A percentile compares a stretch with the other conserved stretches of the same genome.
Evolutionary conservation across 306 rosid genomes (phyloP).

Genomic region (Medicago lupulina): DNA sequence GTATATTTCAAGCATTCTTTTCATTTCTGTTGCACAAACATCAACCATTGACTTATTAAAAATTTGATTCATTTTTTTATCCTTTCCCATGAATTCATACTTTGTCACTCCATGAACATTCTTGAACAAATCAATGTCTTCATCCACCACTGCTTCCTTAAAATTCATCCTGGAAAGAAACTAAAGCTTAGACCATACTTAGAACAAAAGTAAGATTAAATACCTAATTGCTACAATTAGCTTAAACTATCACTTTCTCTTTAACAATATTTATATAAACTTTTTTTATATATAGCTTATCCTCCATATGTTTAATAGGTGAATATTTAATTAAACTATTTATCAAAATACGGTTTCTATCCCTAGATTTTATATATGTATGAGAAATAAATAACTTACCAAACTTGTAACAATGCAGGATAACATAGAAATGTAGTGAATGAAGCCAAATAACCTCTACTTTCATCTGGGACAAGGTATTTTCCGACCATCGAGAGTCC

Average conservation of each 20-base stretch:
- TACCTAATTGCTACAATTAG: too few relatives aligned
- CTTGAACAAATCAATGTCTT: slow-evolving; percentile 39
- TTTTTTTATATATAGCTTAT: too few relatives aligned
- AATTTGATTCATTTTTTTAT: slow-evolving; percentile 31
- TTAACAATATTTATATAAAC: too few relatives aligned
- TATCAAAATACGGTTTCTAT: too few relatives aligned
- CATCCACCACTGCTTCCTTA: slow-evolving; percentile 44
- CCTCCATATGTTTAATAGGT: too few relatives aligned
- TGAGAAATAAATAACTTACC: slow-evolving; percentile 2
- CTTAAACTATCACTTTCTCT: too few relatives aligned
- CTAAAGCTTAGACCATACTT: too few relatives aligned
- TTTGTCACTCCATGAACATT: slow-evolving; percentile 36
- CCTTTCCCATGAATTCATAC: slow-evolving; percentile 42
- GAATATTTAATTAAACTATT: too few relatives aligned
- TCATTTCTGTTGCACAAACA: slow-evolving; percentile 18
- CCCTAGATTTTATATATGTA: too few relatives aligned
- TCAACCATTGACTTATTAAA: slow-evolving; percentile 41
- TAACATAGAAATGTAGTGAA: background rate
- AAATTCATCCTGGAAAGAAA: slow-evolving; percentile 35
- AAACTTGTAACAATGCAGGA: background rate
- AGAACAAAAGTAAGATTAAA: background rate
- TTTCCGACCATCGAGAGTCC: slow-evolving; percentile 35
- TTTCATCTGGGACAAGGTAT: slow-evolving; percentile 31
- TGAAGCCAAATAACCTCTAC: slow-evolving; percentile 23
- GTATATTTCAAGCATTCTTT: slow-evolving; percentile 41